A percentile compares a stretch with the other conserved stretches of the same genome.
These are phyloP conservation scores for Lophiotrema nucula DNA, from an alignment of 495 filamentous ascomycete genomes.

Conservation along the genomic window DNA sequence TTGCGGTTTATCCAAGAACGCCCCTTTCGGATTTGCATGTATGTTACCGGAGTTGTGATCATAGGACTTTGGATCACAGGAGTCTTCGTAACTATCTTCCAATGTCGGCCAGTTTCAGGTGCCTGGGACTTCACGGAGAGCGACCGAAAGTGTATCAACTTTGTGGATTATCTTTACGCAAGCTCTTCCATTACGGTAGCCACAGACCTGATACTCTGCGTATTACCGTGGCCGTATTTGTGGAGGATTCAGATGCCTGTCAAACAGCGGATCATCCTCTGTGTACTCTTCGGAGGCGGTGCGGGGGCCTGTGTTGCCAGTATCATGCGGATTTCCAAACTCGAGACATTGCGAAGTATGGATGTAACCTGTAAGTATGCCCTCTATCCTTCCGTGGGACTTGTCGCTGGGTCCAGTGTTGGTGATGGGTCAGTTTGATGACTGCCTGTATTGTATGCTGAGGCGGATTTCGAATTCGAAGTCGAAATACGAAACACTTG, in stretches of 20 bases:
- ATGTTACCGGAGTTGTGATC: conserved; percentile 13
- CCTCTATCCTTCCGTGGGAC: neutral
- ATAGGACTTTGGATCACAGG: conserved; percentile 24
- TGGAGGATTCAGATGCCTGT: conserved; percentile 25
- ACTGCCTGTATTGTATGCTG: too few species aligned
- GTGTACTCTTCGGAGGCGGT: conserved; percentile 25
- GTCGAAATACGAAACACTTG: neutral
- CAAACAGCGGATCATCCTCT: conserved; percentile 29
- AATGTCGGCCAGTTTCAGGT: conserved; percentile 21
- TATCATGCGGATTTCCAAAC: conserved; percentile 19
- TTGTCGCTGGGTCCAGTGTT: too few species aligned
- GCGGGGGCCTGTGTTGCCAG: conserved; percentile 26
- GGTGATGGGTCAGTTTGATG: too few species aligned
- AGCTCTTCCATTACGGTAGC: conserved; percentile 20
- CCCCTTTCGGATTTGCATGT: conserved; percentile 23
- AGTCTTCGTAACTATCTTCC: conserved; percentile 29
- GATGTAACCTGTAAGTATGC: conserved; percentile 24
- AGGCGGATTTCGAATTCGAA: too few species aligned
- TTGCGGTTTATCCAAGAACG: conserved; percentile 22
- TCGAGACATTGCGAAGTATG: conserved; percentile 13
- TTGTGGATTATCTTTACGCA: conserved; percentile 27
- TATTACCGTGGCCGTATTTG: conserved; percentile 26
- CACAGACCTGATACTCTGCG: conserved; percentile 22
- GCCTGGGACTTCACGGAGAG: conserved; percentile 27
- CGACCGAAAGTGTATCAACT: conserved; percentile 17